A percentile compares a stretch with the other conserved stretches of the same genome.
Conservation (phyloP, 2,329 filamentous ascomycete genomes). For the Stemphylium lycopersici region DNA sequence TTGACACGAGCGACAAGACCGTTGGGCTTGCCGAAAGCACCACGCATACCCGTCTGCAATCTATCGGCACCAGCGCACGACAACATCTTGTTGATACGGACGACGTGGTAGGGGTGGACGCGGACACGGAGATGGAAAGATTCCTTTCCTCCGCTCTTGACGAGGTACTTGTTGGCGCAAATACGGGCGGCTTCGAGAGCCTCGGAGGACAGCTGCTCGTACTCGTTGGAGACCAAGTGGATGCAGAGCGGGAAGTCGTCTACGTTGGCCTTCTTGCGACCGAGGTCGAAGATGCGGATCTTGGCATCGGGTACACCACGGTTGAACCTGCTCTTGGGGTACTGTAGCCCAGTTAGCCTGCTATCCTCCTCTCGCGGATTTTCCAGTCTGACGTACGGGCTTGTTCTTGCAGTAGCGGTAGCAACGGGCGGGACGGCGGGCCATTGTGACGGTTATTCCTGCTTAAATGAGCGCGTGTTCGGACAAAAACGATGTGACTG, state of each 20-base stretch:
- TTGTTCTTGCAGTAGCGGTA: conserved; percentile 99
- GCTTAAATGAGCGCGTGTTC: conserved; percentile 53
- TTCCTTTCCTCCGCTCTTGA: conserved; percentile 73
- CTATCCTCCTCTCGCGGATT: conserved; percentile 25
- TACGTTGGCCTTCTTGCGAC: conserved; percentile 97
- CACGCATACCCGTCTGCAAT: conserved; percentile 99
- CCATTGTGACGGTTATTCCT: conserved; percentile 80
- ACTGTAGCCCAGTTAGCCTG: conserved; percentile 67
- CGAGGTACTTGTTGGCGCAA: conserved; percentile 97
- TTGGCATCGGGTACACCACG: conserved; percentile 87
- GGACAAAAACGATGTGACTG: conserved; percentile 7
- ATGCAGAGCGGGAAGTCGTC: conserved; percentile 99
- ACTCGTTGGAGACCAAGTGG: conserved; percentile 99
- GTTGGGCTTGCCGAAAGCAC: conserved; percentile 99
- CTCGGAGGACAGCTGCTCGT: conserved; percentile 99
- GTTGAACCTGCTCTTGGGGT: conserved; percentile 99
- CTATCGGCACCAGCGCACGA: conserved; percentile 99
- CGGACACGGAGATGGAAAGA: conserved; percentile 75
- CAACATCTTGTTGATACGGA: conserved; percentile 99
- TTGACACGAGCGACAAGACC: conserved; percentile 99
- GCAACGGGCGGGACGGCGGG: conserved; percentile 98
- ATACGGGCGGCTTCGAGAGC: conserved; percentile 99
- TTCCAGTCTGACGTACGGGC: conserved; percentile 61
- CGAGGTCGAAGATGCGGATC: conserved; percentile 98
- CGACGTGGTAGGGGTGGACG: conserved; percentile 99